phyloP scores from a whole-genome alignment of 495 filamentous ascomycete genomes.

The Neurospora sp. region DNA sequence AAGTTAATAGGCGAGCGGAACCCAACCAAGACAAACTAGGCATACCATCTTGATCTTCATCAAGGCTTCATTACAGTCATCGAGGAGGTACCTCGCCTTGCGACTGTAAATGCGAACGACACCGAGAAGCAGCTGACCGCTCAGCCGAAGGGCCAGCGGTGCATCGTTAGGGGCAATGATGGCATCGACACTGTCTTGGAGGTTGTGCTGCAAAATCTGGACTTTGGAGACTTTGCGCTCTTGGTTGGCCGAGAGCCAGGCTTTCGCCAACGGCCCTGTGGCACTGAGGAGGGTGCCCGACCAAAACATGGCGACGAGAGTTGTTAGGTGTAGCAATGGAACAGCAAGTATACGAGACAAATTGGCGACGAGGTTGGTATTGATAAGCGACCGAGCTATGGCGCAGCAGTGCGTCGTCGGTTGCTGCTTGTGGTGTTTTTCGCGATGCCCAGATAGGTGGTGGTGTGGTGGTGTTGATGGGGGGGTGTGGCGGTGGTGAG shows the following conservation, averaged over 20 bases:
- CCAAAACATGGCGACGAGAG: constrained; percentile 75
- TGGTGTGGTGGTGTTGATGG: background rate
- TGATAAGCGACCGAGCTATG: background rate
- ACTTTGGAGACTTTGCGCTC: constrained; percentile 96
- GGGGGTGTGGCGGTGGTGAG: background rate
- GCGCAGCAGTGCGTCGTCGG: background rate
- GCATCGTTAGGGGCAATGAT: constrained; percentile 92
- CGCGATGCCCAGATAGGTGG: background rate
- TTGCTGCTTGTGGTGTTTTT: background rate
- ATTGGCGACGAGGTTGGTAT: background rate
- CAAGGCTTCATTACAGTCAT: constrained; percentile 94
- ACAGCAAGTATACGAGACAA: constrained; percentile 11
- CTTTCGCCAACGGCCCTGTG: constrained; percentile 92
- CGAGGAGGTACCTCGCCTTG: constrained; percentile 89
- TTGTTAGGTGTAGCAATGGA: background rate
- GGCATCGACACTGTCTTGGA: constrained; percentile 84
- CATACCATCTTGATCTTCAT: constrained; percentile 96
- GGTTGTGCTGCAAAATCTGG: constrained; percentile 83
- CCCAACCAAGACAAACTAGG: background rate
- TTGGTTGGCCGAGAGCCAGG: constrained; percentile 95
- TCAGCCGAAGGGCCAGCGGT: constrained; percentile 87
- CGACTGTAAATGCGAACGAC: constrained; percentile 96
- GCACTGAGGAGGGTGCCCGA: constrained; percentile 92
- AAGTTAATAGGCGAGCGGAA: constrained; percentile 22
- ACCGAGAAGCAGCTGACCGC: constrained; percentile 86